Conservation (phyloP, 768 basidiomycete species). For the Hydnomerulius pinastri region DNA sequence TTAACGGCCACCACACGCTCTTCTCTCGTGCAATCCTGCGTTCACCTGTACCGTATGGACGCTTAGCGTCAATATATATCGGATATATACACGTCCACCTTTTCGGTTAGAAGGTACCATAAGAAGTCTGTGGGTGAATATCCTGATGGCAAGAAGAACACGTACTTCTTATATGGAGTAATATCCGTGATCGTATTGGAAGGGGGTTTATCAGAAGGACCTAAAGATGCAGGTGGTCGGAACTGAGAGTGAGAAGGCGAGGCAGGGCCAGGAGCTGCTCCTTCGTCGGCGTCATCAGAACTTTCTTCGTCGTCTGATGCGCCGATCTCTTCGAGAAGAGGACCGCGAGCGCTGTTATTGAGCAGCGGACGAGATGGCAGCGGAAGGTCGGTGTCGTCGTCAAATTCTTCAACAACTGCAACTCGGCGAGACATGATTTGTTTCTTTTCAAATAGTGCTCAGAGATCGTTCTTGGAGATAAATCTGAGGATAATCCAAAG, state of each 20-base stretch:
- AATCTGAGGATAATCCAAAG: conserved; percentile 1
- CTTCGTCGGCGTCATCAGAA: conserved; percentile 30
- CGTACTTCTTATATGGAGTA: conserved; percentile 82
- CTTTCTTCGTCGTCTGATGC: conserved; percentile 53
- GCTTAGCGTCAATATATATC: conserved; percentile 95
- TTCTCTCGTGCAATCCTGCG: conserved; percentile 79
- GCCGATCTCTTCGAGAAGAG: conserved; percentile 75
- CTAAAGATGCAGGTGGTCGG: conserved; percentile 16
- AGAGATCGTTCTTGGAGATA: not conserved
- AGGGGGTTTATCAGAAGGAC: conserved; percentile 23
- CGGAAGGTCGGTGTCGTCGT: conserved; percentile 93
- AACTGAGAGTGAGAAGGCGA: conserved; percentile 43
- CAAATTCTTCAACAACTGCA: conserved; percentile 77
- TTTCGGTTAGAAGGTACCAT: conserved; percentile 7
- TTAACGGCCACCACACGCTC: conserved; percentile 93
- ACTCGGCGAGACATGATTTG: conserved; percentile 66
- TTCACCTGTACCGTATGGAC: conserved; percentile 79
- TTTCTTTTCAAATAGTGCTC: not conserved
- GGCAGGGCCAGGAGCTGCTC: conserved; percentile 53
- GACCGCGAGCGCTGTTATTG: conserved; percentile 66
- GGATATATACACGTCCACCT: conserved; percentile 96
- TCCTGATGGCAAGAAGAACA: conserved; percentile 12
- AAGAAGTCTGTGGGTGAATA: conserved; percentile 6
- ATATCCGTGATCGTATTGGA: conserved; percentile 61
- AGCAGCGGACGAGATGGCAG: conserved; percentile 69